Base-by-base conservation (phyloP, 257 asterid genomes). In the Nyctanthes arbortristis region DNA sequence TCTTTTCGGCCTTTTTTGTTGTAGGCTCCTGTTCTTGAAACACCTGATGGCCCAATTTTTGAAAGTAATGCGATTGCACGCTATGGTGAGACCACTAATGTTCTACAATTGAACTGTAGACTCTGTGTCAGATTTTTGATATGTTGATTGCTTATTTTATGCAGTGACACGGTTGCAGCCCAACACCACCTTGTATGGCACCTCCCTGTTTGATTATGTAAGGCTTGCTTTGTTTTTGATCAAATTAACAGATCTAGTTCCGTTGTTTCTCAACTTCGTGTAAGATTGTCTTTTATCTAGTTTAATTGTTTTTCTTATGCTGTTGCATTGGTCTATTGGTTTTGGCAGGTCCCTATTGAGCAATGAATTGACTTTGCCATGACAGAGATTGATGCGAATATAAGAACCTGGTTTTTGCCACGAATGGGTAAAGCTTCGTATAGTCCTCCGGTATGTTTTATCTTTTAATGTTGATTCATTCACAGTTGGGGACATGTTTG, bases 1-100 rank as follows among this genome's bases (percentile, higher is more conserved):
- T 32, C 18, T 64, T 63, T 39, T 6, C 8, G 35, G n/a, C n/a
- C 45, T 45, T 34, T 73, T 40, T 25, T 39, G 33, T 27, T 73
- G 25, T 69, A 90, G 97, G 82, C 86, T 68, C 96, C 97, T 52
- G 96, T 88, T 72, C 94, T 90, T 58, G 87, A 91, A 87, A 91
- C 96, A 9, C 90, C 96, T 29, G 97, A 91, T 37, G 96, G 97
- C 14, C 72, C 96, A 2, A 40, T 88, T n/a, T 91, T 88, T 36
- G 96, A 91, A 79, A 91, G 94, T 79, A 91, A 88, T 64, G 97
- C 97, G 13, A 91, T 91, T 79, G 96, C 97, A 2, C 92, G 96
- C 28, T 91, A 91, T 77, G 96, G 94, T 91, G 60, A 76, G 61
- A 29, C 4, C 30, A 20, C n/a, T 67, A 16, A 1, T 39, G 5